phyloP scores from a whole-genome alignment of 495 filamentous ascomycete genomes.

The Hyaloscypha hepaticicola region DNA sequence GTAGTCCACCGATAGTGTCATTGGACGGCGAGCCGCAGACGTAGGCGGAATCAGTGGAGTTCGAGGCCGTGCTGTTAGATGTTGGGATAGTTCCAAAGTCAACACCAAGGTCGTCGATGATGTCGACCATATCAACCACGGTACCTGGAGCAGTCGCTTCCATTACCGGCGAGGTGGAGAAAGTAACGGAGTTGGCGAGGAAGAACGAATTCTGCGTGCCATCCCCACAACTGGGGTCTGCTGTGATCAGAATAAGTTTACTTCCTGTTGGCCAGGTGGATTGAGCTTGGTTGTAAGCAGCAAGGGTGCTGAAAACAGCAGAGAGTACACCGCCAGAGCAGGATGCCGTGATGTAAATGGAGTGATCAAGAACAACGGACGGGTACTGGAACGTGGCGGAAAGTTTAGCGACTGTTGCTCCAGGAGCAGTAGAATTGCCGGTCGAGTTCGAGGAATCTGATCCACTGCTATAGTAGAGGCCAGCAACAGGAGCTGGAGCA shows the following conservation, averaged over 20 bases:
- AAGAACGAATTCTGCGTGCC: conserved; percentile 24
- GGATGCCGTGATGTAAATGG: no score
- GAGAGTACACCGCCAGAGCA: no score
- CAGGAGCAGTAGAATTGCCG: conserved; percentile 2
- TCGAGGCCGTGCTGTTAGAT: no score
- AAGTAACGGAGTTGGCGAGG: conserved; percentile 18
- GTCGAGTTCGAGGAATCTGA: not conserved
- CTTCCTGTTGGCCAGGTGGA: conserved; percentile 12
- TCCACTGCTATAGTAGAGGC: not conserved
- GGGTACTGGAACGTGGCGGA: no score
- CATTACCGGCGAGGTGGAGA: not conserved
- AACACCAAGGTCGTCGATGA: conserved; percentile 16
- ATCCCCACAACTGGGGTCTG: conserved; percentile 20
- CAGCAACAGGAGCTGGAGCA: not conserved
- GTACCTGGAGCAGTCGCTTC: conserved; percentile 14
- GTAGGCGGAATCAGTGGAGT: not conserved
- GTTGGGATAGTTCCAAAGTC: conserved; percentile 20
- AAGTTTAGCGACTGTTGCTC: not conserved
- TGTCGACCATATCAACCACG: conserved; percentile 16
- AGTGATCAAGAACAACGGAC: no score
- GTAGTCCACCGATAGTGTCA: conserved; percentile 20
- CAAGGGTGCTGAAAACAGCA: no score
- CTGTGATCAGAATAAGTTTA: conserved; percentile 17
- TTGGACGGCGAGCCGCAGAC: conserved; percentile 12
- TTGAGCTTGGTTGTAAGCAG: no score